phyloP scores from a whole-genome alignment of 805 yeast species.

The Monosporozyma siamensis region DNA sequence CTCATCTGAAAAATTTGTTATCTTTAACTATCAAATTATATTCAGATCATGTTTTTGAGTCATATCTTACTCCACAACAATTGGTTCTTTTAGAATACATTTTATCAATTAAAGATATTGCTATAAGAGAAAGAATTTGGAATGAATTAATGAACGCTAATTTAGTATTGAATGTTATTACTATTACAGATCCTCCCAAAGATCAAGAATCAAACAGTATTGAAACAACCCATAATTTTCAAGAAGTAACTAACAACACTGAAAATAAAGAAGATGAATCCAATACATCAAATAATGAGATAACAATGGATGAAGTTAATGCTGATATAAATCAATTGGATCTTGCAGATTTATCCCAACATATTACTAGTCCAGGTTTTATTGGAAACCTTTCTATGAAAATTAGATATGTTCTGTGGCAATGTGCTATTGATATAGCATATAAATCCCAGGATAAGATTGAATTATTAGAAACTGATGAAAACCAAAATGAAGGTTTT shows the following conservation, averaged over 20 bases:
- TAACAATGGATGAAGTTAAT: slow-evolving; percentile 12
- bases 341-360: slow-evolving; percentile 32
- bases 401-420: slow-evolving; percentile 61
- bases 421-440: slow-evolving; percentile 37
- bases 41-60: slow-evolving; percentile 35
- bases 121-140: slow-evolving; percentile 33
- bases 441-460: slow-evolving; percentile 26
- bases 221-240: background rate
- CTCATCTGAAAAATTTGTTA: slow-evolving; percentile 27
- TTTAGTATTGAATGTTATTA: slow-evolving; percentile 20
- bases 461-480: slow-evolving; percentile 24
- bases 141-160: slow-evolving; percentile 34
- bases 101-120: slow-evolving; percentile 29
- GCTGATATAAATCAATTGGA: slow-evolving; percentile 34
- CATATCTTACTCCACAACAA: slow-evolving; percentile 48
- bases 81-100: slow-evolving; percentile 40
- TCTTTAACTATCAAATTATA: slow-evolving; percentile 31
- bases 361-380: slow-evolving; percentile 38
- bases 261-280: background rate
- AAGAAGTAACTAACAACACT: no score
- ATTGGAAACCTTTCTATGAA: slow-evolving; percentile 53
- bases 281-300: slow-evolving; percentile 5
- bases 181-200: slow-evolving; percentile 4
- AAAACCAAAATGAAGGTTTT: slow-evolving; percentile 8
- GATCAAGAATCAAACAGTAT: slow-evolving; percentile 6